Evolutionary conservation across 1,284 basidiomycete species (phyloP).

Genomic region (Mycosarcoma mackinlayi): DNA sequence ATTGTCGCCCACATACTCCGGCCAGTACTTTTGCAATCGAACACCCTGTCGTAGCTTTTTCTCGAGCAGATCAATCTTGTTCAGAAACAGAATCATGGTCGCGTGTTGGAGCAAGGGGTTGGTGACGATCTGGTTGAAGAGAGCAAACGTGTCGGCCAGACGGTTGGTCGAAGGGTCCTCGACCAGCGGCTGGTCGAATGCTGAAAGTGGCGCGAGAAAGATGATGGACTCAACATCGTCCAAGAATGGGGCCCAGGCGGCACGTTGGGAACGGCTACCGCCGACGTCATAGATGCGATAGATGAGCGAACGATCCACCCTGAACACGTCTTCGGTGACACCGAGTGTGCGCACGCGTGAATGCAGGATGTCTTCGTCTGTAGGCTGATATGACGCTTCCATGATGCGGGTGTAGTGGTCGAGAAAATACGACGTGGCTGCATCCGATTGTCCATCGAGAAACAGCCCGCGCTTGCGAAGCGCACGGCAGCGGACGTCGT

Average conservation of each 20-base stretch:
- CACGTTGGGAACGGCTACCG: slow-evolving; percentile 40
- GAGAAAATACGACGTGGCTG: slow-evolving; percentile 43
- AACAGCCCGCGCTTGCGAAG: slow-evolving; percentile 27
- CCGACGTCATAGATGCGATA: slow-evolving; percentile 59
- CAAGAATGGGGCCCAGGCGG: slow-evolving; percentile 48
- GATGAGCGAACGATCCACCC: slow-evolving; percentile 25
- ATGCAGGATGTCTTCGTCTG: slow-evolving; percentile 55
- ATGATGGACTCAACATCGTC: slow-evolving; percentile 50
- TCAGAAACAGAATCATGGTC: slow-evolving; percentile 54
- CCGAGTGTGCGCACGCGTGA: slow-evolving; percentile 57
- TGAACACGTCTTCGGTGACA: slow-evolving; percentile 44
- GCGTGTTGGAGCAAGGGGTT: slow-evolving; percentile 35
- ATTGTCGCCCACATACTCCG: slow-evolving; percentile 44
- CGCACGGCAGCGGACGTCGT: slow-evolving; percentile 11
- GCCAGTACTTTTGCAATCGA: slow-evolving; percentile 22
- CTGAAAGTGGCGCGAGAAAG: slow-evolving; percentile 56
- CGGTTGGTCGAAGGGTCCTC: slow-evolving; percentile 48
- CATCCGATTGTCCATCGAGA: slow-evolving; percentile 19
- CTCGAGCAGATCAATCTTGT: slow-evolving; percentile 57
- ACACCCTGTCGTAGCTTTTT: slow-evolving; percentile 34
- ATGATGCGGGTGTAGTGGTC: slow-evolving; percentile 40
- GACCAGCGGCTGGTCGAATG: slow-evolving; percentile 50
- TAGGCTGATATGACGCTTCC: slow-evolving; percentile 16
- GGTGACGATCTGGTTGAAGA: slow-evolving; percentile 44
- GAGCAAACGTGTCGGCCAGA: slow-evolving; percentile 37